Conservation (phyloP, 768 basidiomycete species). For the Aureoboletus auriporus region DNA sequence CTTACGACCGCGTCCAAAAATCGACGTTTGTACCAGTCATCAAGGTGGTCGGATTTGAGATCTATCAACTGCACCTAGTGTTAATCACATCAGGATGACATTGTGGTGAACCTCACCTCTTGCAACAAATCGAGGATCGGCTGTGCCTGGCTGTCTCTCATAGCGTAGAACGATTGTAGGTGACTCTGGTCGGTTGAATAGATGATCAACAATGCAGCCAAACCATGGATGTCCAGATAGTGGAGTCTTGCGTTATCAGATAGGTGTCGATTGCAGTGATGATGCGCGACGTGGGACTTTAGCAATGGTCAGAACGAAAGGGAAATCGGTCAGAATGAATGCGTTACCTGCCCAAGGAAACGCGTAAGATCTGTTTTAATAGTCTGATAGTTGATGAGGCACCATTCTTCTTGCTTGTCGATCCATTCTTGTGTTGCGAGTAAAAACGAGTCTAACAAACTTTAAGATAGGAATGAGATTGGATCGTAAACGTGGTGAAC, state of each 20-base stretch:
- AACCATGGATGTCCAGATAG: conserved; percentile 18
- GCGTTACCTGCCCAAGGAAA: conserved; percentile 12
- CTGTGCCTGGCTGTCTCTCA: conserved; percentile 22
- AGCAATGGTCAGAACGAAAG: background rate
- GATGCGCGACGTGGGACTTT: conserved; percentile 15
- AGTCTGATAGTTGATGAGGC: conserved; percentile 17
- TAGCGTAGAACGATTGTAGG: conserved; percentile 17
- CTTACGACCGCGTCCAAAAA: conserved; percentile 28
- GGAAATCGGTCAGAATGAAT: background rate
- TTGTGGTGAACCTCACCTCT: conserved; percentile 6
- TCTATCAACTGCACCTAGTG: conserved; percentile 18
- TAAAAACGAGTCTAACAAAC: conserved; percentile 16
- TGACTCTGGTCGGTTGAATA: conserved; percentile 15
- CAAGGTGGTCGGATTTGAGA: conserved; percentile 16
- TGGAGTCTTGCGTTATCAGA: conserved; percentile 10
- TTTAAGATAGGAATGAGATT: conserved; percentile 5
- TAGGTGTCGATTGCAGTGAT: conserved; percentile 20
- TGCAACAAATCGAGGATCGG: conserved; percentile 25
- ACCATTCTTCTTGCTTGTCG: conserved; percentile 20
- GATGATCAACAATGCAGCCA: conserved; percentile 22
- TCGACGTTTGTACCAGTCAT: conserved; percentile 25
- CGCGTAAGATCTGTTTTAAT: conserved; percentile 12
- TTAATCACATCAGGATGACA: background rate
- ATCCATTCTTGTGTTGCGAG: conserved; percentile 17
- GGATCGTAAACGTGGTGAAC: background rate